Percentiles rank a stretch among this genome's conserved stretches.
Conservation (phyloP, 192 early-diverging fungal genomes). For the Cetraspora pellucida region DNA sequence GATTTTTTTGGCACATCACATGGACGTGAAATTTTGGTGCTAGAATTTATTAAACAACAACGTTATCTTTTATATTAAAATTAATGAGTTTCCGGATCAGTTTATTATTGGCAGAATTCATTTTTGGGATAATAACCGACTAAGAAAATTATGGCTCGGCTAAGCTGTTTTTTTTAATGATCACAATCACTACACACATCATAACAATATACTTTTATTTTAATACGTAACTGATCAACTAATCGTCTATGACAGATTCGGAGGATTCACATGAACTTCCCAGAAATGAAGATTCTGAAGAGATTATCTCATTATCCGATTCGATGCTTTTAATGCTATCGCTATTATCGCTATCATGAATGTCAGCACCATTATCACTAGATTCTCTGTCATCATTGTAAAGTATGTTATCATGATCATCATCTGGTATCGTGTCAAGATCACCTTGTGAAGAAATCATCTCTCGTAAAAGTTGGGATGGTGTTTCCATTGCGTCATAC, state of each 20-base stretch:
- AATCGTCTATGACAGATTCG: neutral
- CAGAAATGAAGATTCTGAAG: slow-evolving; percentile 11
- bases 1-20: too few species aligned
- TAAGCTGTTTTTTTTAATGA: too few species aligned
- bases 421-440: neutral
- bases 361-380: neutral
- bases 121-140: too few species aligned
- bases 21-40: too few species aligned
- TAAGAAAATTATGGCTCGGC: too few species aligned
- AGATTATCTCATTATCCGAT: neutral
- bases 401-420: neutral
- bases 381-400: neutral
- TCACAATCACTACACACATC: too few species aligned
- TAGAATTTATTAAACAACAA: too few species aligned
- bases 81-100: too few species aligned
- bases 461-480: slow-evolving; percentile 11
- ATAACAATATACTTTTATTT: too few species aligned
- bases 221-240: neutral
- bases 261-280: slow-evolving; percentile 13
- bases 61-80: too few species aligned
- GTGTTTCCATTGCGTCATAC: neutral
- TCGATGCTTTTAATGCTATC: neutral
- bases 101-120: too few species aligned
- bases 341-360: neutral
- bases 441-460: slow-evolving; percentile 8